These are phyloP conservation scores for Russula lepida DNA, from an alignment of 768 basidiomycete species.

Conservation along the genomic window DNA sequence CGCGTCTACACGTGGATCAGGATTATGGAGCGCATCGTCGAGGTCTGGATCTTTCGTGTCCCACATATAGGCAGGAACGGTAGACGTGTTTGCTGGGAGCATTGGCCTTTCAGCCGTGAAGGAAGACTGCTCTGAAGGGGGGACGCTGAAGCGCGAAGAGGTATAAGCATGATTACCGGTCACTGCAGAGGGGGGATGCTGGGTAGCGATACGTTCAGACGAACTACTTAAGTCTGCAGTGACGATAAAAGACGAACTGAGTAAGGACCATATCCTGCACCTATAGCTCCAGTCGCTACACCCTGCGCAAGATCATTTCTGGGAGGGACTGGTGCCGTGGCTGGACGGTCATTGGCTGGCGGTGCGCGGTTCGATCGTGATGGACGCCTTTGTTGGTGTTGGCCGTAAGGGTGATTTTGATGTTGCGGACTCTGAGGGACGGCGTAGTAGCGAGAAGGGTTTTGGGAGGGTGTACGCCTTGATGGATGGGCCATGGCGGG, in stretches of 20 bases:
- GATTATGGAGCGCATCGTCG: constrained; percentile 88
- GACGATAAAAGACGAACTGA: constrained; percentile 39
- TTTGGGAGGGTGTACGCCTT: constrained; percentile 14
- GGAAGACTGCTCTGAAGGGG: constrained; percentile 39
- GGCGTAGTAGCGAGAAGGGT: constrained; percentile 50
- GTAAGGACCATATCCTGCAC: constrained; percentile 78
- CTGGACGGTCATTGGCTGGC: constrained; percentile 8
- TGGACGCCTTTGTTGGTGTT: constrained; percentile 11
- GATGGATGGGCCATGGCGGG: constrained; percentile 19
- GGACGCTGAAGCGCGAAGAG: constrained; percentile 49
- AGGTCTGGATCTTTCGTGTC: constrained; percentile 75
- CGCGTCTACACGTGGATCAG: constrained; percentile 64
- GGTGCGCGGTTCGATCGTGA: constrained; percentile 20
- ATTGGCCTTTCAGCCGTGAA: constrained; percentile 31
- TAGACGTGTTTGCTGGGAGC: constrained; percentile 43
- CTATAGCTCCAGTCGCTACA: constrained; percentile 74
- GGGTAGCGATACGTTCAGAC: constrained; percentile 24
- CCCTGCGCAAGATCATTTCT: constrained; percentile 58
- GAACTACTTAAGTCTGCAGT: background rate
- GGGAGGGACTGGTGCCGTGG: constrained; percentile 21
- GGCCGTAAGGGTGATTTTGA: constrained; percentile 10
- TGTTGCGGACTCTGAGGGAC: constrained; percentile 50
- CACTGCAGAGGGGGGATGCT: constrained; percentile 45
- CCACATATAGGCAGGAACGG: constrained; percentile 67
- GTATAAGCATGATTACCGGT: constrained; percentile 37